phyloP scores from a whole-genome alignment of 2,329 filamentous ascomycete species.

The Beauveria caledonica region DNA sequence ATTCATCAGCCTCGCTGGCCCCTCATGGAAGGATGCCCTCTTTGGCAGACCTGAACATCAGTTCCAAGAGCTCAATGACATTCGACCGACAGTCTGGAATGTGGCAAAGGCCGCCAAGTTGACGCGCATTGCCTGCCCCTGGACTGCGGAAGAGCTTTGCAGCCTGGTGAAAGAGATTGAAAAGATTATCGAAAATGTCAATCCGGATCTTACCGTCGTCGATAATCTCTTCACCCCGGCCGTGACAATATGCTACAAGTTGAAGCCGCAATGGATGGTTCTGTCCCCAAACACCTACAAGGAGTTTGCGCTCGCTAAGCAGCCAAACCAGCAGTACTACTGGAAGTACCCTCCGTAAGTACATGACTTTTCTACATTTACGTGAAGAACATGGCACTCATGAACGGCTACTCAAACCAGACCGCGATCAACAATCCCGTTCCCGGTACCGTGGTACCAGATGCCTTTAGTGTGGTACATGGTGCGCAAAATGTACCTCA shows the following conservation, averaged over 20 bases:
- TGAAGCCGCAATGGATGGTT: constrained; percentile 9
- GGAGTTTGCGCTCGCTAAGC: constrained; percentile 4
- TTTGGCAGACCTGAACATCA: constrained; percentile 3
- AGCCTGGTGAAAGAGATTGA: constrained; percentile 2
- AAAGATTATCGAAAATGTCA: constrained; percentile 2
- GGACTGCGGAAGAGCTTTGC: constrained; percentile 5
- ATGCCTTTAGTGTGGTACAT: constrained; percentile 5
- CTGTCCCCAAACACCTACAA: constrained; percentile 12
- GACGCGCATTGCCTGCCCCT: constrained; percentile 8
- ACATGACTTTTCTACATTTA: neutral
- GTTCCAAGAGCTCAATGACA: neutral
- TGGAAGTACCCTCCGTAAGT: constrained; percentile 12
- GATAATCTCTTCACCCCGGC: constrained; percentile 13
- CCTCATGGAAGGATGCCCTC: neutral
- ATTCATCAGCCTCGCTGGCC: constrained; percentile 4
- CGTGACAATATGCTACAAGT: constrained; percentile 8
- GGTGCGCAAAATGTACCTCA: constrained; percentile 4
- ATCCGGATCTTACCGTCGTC: constrained; percentile 8
- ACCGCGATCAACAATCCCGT: constrained; percentile 1
- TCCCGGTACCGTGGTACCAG: constrained; percentile 1
- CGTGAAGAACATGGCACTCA: neutral
- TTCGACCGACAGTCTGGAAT: constrained; percentile 8
- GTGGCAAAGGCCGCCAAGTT: neutral
- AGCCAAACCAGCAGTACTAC: constrained; percentile 1
- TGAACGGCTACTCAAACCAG: neutral